These are phyloP conservation scores for Teratosphaeria nubilosa DNA, from an alignment of 2,329 filamentous ascomycete genomes.

Conservation along the genomic window DNA sequence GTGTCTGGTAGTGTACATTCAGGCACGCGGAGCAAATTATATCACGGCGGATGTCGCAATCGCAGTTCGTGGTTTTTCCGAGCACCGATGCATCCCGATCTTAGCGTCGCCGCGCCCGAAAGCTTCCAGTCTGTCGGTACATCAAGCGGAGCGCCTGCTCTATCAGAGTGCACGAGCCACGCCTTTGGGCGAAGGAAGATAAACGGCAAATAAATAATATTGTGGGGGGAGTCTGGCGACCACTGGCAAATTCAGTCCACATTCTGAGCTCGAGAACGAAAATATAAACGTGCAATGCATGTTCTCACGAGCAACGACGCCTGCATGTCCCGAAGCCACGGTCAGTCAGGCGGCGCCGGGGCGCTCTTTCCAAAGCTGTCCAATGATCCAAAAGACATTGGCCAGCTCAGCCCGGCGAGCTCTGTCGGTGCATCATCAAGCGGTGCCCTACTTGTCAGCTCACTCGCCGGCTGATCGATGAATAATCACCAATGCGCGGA, in stretches of 20 bases:
- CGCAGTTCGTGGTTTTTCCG: not conserved
- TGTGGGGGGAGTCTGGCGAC: not conserved
- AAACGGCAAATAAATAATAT: not conserved
- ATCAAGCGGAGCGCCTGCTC: not conserved
- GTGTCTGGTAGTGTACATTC: not conserved
- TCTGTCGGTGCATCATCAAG: too few species aligned
- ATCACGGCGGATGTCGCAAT: not conserved
- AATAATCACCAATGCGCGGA: not conserved
- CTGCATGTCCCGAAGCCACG: not conserved
- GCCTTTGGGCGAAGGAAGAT: not conserved
- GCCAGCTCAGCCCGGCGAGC: not conserved
- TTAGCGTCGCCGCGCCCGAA: not conserved
- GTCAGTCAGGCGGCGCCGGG: not conserved
- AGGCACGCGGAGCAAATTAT: not conserved
- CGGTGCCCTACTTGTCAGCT: not conserved
- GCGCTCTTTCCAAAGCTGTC: not conserved
- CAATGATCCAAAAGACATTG: not conserved
- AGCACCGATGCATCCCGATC: not conserved
- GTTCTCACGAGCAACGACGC: not conserved
- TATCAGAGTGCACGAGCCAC: not conserved
- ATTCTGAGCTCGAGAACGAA: not conserved
- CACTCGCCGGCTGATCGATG: not conserved
- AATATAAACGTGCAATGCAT: not conserved
- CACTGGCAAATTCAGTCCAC: not conserved
- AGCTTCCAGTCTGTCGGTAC: not conserved